A percentile compares a stretch with the other conserved stretches of the same genome.
Evolutionary conservation across 257 asterid species (phyloP).

Genomic region (Primulina tabacum): DNA sequence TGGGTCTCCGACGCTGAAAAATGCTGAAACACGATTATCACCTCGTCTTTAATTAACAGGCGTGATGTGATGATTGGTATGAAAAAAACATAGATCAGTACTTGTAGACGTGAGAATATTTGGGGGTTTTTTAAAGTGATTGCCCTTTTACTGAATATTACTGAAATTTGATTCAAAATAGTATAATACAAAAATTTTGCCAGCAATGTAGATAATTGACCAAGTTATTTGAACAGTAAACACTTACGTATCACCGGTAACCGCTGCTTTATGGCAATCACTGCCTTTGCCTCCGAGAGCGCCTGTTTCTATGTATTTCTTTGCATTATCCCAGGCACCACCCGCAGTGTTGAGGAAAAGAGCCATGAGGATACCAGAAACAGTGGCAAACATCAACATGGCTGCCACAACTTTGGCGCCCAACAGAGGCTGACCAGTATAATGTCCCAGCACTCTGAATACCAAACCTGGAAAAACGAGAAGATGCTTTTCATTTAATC

Average conservation of each 20-base stretch:
- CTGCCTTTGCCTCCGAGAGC: slow-evolving; percentile 99
- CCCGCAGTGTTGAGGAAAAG: slow-evolving; percentile 97
- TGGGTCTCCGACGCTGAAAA: slow-evolving; percentile 93
- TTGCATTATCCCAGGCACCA: slow-evolving; percentile 99
- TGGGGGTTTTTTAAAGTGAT: not conserved
- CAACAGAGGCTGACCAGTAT: slow-evolving; percentile 88
- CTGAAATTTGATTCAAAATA: not conserved
- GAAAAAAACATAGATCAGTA: not conserved
- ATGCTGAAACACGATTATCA: not conserved
- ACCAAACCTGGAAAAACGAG: slow-evolving; percentile 49
- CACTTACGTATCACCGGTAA: slow-evolving; percentile 98
- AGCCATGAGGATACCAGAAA: slow-evolving; percentile 97
- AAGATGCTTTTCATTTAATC: not conserved
- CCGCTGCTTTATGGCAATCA: slow-evolving; percentile 91
- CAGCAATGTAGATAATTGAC: not conserved
- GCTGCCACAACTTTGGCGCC: slow-evolving; percentile 98
- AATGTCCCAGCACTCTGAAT: slow-evolving; percentile 84
- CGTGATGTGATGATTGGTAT: not conserved
- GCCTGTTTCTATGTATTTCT: slow-evolving; percentile 96
- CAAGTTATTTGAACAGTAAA: not conserved
- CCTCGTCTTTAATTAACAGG: not conserved
- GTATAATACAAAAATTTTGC: not conserved
- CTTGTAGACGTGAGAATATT: not conserved
- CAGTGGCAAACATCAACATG: slow-evolving; percentile 98
- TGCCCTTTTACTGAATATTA: not conserved